These are phyloP conservation scores for Botryococcus braunii DNA, from an alignment of 163 green algal genomes.

Conservation along the genomic window DNA sequence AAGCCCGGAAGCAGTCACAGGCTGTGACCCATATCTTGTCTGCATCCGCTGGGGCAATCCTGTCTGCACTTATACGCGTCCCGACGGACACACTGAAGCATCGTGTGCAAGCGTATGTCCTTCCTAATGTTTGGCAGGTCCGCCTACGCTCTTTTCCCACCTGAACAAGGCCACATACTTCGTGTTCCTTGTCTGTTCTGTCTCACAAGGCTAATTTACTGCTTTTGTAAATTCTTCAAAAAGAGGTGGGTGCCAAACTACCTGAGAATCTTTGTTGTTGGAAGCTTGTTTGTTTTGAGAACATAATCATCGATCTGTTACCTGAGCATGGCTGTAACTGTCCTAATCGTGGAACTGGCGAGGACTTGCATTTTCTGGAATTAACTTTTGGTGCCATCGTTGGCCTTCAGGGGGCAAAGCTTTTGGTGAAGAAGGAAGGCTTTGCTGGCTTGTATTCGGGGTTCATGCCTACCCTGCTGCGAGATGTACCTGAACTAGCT, in stretches of 20 bases:
- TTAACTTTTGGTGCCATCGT: no score
- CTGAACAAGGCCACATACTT: no score
- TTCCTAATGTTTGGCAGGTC: slow-evolving; percentile 34
- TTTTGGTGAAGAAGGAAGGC: slow-evolving; percentile 38
- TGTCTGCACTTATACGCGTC: slow-evolving; percentile 53
- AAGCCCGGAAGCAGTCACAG: not conserved
- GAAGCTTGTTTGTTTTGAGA: no score
- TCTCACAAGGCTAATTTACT: no score
- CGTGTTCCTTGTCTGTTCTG: no score
- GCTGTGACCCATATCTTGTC: slow-evolving; percentile 39
- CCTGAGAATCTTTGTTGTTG: no score
- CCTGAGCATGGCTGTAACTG: no score
- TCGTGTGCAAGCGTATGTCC: slow-evolving; percentile 54
- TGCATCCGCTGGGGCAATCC: slow-evolving; percentile 43
- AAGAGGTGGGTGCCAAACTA: no score
- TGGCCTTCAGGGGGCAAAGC: slow-evolving; percentile 15
- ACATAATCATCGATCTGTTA: no score
- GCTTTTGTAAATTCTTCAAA: no score
- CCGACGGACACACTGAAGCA: slow-evolving; percentile 60
- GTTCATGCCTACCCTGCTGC: slow-evolving; percentile 57
- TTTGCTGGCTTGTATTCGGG: slow-evolving; percentile 56
- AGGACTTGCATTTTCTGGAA: no score
- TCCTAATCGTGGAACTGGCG: no score
- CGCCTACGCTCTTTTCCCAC: not conserved
- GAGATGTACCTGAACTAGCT: slow-evolving; percentile 66